Percentiles rank a stretch among this genome's conserved stretches.
Evolutionary conservation across 1,284 basidiomycete genomes (phyloP).

Genomic region (Tilletiopsis washingtonensis): DNA sequence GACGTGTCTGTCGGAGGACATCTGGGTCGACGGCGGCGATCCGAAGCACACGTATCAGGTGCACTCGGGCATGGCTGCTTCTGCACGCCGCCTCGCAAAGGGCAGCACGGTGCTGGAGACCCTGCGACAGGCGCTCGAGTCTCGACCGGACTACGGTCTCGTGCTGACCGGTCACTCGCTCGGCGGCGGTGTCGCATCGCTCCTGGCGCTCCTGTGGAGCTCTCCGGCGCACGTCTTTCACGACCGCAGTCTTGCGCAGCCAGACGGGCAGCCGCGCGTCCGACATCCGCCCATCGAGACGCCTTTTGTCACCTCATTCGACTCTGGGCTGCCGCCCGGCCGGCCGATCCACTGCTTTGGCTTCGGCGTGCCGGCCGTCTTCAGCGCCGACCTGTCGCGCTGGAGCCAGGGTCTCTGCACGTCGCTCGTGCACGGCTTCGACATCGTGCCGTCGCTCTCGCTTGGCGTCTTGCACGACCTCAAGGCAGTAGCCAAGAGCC

Average conservation of each 20-base stretch:
- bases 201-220: constrained; percentile 47
- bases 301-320: constrained; percentile 51
- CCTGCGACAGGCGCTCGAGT: constrained; percentile 48
- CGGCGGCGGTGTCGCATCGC: constrained; percentile 52
- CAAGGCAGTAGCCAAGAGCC: constrained; percentile 49
- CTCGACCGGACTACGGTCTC: constrained; percentile 51
- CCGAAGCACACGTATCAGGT: constrained; percentile 47
- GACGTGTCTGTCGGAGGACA: constrained; percentile 51
- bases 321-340: constrained; percentile 50
- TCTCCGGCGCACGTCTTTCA: constrained; percentile 42
- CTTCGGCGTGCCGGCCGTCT: constrained; percentile 39
- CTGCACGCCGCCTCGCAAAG: constrained; percentile 49
- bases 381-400: constrained; percentile 49
- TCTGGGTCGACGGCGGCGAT: constrained; percentile 49
- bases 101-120: constrained; percentile 51
- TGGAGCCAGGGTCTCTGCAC: constrained; percentile 51
- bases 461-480: constrained; percentile 52
- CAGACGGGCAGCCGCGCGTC: constrained; percentile 15
- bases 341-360: constrained; percentile 52
- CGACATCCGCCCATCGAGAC: constrained; percentile 48
- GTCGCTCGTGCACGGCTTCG: constrained; percentile 50
- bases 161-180: constrained; percentile 52
- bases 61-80: constrained; percentile 53
- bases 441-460: constrained; percentile 49
- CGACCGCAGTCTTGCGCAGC: background rate